phyloP scores from a whole-genome alignment of 495 filamentous ascomycete species.

The Penicillium diatomitis region DNA sequence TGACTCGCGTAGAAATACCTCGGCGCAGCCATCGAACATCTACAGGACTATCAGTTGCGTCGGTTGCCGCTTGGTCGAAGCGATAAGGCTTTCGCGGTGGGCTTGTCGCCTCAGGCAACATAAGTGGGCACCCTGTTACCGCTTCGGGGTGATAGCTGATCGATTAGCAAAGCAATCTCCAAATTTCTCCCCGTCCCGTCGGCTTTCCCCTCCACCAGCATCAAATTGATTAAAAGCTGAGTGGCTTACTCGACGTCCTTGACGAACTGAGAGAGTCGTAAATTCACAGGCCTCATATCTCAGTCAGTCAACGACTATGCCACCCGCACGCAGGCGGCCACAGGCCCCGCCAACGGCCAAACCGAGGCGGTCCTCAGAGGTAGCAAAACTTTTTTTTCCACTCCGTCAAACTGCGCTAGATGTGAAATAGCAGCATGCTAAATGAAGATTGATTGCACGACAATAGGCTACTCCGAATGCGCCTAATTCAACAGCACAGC shows the following conservation, averaged over 20 bases:
- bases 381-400: slow-evolving; percentile 24
- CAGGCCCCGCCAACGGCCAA: slow-evolving; percentile 18
- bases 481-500: slow-evolving; percentile 4
- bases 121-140: slow-evolving; percentile 2
- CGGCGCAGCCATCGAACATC: no score
- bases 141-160: slow-evolving; percentile 9
- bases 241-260: no score
- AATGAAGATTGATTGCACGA: neutral
- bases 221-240: no score
- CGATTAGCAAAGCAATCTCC: slow-evolving; percentile 22
- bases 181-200: slow-evolving; percentile 14
- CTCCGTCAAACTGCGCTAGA: no score
- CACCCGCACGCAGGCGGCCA: slow-evolving; percentile 20
- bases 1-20: no score
- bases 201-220: slow-evolving; percentile 14
- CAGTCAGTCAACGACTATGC: slow-evolving; percentile 13
- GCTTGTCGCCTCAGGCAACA: slow-evolving; percentile 12
- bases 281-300: neutral
- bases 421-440: neutral
- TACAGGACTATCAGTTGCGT: no score
- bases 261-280: no score
- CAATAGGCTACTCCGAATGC: slow-evolving; percentile 2
- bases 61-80: no score
- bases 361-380: slow-evolving; percentile 17
- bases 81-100: no score